Conservation (phyloP, 2,329 filamentous ascomycete genomes). For the Anisogramma anomala region DNA sequence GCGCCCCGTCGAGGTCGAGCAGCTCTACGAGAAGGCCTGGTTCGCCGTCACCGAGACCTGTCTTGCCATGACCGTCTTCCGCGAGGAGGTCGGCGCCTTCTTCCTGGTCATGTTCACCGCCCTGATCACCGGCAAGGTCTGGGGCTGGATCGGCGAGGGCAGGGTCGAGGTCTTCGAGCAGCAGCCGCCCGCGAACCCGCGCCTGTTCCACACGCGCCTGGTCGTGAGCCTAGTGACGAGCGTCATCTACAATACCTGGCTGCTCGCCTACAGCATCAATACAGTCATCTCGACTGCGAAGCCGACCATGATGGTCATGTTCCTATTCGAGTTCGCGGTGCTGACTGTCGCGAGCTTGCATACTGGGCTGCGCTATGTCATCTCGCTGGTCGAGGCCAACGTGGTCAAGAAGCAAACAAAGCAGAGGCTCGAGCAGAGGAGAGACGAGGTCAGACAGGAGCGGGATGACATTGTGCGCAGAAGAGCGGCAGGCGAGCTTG, state of each 20-base stretch:
- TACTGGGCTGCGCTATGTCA: slow-evolving; percentile 64
- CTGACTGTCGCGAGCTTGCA: slow-evolving; percentile 69
- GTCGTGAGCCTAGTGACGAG: slow-evolving; percentile 69
- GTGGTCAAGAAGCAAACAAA: slow-evolving; percentile 65
- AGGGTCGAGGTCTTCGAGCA: slow-evolving; percentile 91
- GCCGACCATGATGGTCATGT: slow-evolving; percentile 99
- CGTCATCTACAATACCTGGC: slow-evolving; percentile 64
- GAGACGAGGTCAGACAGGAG: slow-evolving; percentile 53
- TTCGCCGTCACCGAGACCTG: slow-evolving; percentile 96
- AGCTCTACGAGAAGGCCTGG: slow-evolving; percentile 95
- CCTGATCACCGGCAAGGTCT: slow-evolving; percentile 87
- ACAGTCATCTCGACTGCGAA: slow-evolving; percentile 77
- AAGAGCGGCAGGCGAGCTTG: slow-evolving; percentile 33
- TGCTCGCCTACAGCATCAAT: slow-evolving; percentile 71
- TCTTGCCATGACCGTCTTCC: slow-evolving; percentile 95
- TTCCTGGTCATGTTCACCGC: slow-evolving; percentile 95
- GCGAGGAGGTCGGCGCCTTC: slow-evolving; percentile 87
- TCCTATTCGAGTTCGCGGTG: slow-evolving; percentile 93
- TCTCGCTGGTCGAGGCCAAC: slow-evolving; percentile 66
- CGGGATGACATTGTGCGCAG: slow-evolving; percentile 40
- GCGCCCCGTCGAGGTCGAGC: slow-evolving; percentile 88
- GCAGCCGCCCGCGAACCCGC: slow-evolving; percentile 80
- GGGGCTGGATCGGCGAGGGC: slow-evolving; percentile 96
- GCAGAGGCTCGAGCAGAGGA: slow-evolving; percentile 55
- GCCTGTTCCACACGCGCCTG: slow-evolving; percentile 75